Percentiles rank a stretch among this genome's conserved stretches.
phyloP scores from a whole-genome alignment of 139 green algal species.

The Yamagishiella unicocca region DNA sequence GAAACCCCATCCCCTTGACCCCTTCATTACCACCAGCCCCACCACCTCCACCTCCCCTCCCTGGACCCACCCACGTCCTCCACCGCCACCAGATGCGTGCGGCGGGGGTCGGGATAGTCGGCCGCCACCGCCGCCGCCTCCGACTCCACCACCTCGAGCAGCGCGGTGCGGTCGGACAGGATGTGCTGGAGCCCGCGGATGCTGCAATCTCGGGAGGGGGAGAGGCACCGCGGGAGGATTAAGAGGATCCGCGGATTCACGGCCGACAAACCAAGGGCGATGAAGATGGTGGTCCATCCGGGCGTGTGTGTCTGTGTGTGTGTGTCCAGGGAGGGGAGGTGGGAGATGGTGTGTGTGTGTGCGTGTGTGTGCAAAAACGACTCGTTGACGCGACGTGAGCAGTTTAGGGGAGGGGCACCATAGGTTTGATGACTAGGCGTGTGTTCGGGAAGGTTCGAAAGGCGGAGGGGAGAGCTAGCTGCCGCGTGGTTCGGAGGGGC shows the following conservation, averaged over 20 bases:
- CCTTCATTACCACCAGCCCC: background rate
- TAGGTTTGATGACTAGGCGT: too few relatives aligned
- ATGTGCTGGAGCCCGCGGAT: conserved; percentile 70
- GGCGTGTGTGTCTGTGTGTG: too few relatives aligned
- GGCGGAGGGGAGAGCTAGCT: background rate
- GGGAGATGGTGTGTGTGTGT: too few relatives aligned
- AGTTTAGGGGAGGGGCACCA: too few relatives aligned
- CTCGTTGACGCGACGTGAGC: too few relatives aligned
- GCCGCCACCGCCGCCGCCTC: conserved; percentile 76
- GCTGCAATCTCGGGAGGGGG: conserved; percentile 34
- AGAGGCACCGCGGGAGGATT: background rate
- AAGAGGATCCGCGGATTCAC: too few relatives aligned
- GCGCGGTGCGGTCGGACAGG: conserved; percentile 61
- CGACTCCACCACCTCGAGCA: conserved; percentile 71
- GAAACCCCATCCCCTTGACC: background rate
- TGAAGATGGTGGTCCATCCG: too few relatives aligned
- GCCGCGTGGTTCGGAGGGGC: too few relatives aligned
- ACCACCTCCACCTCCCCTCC: background rate
- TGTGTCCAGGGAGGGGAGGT: background rate
- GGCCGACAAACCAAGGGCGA: too few relatives aligned
- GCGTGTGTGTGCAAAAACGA: too few relatives aligned
- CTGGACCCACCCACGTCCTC: background rate
- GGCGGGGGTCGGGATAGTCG: background rate
- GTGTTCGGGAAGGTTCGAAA: background rate
- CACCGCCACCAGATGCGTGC: background rate